Conservation (phyloP, 176 grass and related monocot species). For the Sorghum bicolor region DNA sequence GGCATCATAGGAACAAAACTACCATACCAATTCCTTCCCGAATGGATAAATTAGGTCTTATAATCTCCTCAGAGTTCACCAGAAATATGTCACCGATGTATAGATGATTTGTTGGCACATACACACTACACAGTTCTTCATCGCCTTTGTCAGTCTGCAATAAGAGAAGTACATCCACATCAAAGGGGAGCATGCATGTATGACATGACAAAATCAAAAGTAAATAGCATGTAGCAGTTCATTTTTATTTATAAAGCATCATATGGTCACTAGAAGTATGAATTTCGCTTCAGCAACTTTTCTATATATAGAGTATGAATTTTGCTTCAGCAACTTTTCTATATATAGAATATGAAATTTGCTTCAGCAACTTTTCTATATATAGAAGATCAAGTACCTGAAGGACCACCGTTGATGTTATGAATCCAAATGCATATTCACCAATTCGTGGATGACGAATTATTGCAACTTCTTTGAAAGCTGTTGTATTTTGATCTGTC, state of each 20-base stretch:
- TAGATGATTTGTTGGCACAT: slow-evolving; percentile 98
- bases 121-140: slow-evolving; percentile 94
- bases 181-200: neutral
- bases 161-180: neutral
- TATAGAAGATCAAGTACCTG: slow-evolving; percentile 62
- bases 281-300: neutral
- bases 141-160: slow-evolving; percentile 90
- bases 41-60: slow-evolving; percentile 94
- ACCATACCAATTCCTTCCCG: slow-evolving; percentile 89
- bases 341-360: neutral
- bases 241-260: neutral
- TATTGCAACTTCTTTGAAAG: slow-evolving; percentile 99
- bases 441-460: slow-evolving; percentile 95
- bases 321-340: neutral
- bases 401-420: slow-evolving; percentile 86
- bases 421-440: slow-evolving; percentile 99
- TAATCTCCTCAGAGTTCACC: slow-evolving; percentile 89
- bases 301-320: neutral
- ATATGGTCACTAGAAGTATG: neutral
- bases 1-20: neutral
- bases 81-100: slow-evolving; percentile 99
- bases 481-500: slow-evolving; percentile 98
- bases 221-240: neutral
- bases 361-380: neutral
- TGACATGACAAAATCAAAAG: neutral